Percentiles rank a stretch among this genome's conserved stretches.
These are phyloP conservation scores for Auxenochlorella pyrenoidosa DNA, from an alignment of 139 green algal genomes.

Conservation along the genomic window DNA sequence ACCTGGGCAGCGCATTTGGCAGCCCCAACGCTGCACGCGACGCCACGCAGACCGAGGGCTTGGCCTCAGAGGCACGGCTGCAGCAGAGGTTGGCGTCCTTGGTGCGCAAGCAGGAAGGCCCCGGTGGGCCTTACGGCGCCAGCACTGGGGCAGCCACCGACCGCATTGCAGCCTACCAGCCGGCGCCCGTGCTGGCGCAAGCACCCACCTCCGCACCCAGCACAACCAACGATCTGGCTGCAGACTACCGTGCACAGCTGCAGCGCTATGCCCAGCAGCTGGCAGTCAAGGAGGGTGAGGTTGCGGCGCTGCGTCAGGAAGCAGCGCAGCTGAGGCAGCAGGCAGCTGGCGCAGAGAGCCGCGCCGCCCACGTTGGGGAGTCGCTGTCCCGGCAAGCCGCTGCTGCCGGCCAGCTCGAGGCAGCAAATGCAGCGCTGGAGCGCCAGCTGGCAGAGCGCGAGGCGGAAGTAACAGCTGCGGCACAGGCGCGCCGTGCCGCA, in stretches of 20 bases:
- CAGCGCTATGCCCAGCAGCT: conserved; percentile 7
- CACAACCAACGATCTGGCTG: neutral
- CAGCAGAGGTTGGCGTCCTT: neutral
- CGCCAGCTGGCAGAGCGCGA: conserved; percentile 9
- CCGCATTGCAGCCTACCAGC: conserved; percentile 4
- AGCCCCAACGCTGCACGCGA: neutral
- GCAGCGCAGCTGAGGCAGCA: neutral
- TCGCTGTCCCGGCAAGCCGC: neutral
- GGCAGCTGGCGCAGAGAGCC: neutral
- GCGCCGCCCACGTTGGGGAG: neutral
- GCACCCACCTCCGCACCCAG: neutral
- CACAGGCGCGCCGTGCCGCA: neutral
- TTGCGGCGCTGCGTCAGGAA: neutral
- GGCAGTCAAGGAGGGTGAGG: conserved; percentile 1
- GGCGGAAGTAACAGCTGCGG: neutral
- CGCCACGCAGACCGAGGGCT: neutral
- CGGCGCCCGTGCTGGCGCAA: neutral
- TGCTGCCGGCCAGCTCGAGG: conserved; percentile 3
- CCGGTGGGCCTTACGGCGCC: neutral
- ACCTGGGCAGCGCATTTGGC: neutral
- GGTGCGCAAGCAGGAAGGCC: neutral
- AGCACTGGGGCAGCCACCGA: neutral
- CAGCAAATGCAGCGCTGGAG: neutral
- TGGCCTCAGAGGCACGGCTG: neutral
- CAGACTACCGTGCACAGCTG: conserved; percentile 26